phyloP scores from a whole-genome alignment of 495 filamentous ascomycete species.

The Aspergillus hancockii region DNA sequence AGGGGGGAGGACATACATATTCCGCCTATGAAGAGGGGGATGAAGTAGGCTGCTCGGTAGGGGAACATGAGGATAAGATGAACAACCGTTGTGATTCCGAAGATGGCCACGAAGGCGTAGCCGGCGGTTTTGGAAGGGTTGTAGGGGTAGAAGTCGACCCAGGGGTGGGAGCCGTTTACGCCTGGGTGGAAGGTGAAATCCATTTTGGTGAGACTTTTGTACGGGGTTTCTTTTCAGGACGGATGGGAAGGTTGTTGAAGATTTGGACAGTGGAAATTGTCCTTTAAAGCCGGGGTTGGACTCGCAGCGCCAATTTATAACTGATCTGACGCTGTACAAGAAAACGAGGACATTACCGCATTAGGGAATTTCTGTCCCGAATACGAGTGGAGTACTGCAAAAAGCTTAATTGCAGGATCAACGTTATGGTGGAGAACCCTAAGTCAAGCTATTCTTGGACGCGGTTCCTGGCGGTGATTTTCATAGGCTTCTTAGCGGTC shows the following conservation, averaged over 20 bases:
- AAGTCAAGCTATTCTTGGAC: background rate
- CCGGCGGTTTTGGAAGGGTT: constrained; percentile 47
- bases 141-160: constrained; percentile 50
- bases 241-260: too few species aligned
- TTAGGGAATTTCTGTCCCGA: constrained; percentile 32
- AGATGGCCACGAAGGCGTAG: constrained; percentile 49
- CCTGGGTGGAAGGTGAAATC: constrained; percentile 37
- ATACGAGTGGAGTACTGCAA: constrained; percentile 27
- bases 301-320: background rate
- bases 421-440: background rate
- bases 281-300: background rate
- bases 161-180: constrained; percentile 33
- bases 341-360: constrained; percentile 17
- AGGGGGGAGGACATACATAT: constrained; percentile 45
- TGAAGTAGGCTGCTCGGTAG: constrained; percentile 53
- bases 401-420: constrained; percentile 7
- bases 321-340: background rate
- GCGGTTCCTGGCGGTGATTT: background rate
- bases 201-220: constrained; percentile 21
- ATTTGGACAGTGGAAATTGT: background rate
- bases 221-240: too few species aligned
- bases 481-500: background rate
- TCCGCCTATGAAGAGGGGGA: constrained; percentile 57
- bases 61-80: constrained; percentile 47
- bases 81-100: constrained; percentile 39